A percentile compares a stretch with the other conserved stretches of the same genome.
These are phyloP conservation scores for Yamadazyma olivae DNA, from an alignment of 805 yeast species.

Conservation along the genomic window DNA sequence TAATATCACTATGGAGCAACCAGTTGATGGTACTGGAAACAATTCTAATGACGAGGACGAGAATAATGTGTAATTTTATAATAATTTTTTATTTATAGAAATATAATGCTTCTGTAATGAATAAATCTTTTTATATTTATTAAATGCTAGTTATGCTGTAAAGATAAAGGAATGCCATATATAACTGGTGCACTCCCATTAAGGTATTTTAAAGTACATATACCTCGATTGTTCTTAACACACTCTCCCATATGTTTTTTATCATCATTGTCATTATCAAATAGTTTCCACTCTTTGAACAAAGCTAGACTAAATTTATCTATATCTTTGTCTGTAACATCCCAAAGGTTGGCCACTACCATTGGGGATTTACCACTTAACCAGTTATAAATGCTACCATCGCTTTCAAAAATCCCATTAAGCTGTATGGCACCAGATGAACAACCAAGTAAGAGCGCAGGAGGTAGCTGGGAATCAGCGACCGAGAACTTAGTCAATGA, in stretches of 20 bases:
- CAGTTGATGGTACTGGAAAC: neutral
- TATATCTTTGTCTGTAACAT: constrained; percentile 93
- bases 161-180: constrained; percentile 73
- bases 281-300: constrained; percentile 66
- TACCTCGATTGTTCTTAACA: constrained; percentile 57
- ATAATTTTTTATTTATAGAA: too few species aligned
- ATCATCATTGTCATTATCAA: constrained; percentile 12
- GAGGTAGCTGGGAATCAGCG: constrained; percentile 48
- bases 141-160: too few species aligned
- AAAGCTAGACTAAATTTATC: constrained; percentile 69
- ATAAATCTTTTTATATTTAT: too few species aligned
- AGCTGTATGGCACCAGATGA: constrained; percentile 71
- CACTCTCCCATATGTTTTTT: constrained; percentile 48
- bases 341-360: constrained; percentile 89
- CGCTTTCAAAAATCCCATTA: constrained; percentile 63
- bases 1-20: neutral
- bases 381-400: constrained; percentile 76
- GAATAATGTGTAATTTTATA: too few species aligned
- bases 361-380: constrained; percentile 78
- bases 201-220: constrained; percentile 66
- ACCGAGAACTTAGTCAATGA: constrained; percentile 33
- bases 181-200: constrained; percentile 94
- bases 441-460: constrained; percentile 79
- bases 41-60: neutral
- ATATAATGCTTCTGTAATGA: too few species aligned